Base-by-base conservation (phyloP, 2,329 filamentous ascomycete species). In the Monosporascus cannonballus region DNA sequence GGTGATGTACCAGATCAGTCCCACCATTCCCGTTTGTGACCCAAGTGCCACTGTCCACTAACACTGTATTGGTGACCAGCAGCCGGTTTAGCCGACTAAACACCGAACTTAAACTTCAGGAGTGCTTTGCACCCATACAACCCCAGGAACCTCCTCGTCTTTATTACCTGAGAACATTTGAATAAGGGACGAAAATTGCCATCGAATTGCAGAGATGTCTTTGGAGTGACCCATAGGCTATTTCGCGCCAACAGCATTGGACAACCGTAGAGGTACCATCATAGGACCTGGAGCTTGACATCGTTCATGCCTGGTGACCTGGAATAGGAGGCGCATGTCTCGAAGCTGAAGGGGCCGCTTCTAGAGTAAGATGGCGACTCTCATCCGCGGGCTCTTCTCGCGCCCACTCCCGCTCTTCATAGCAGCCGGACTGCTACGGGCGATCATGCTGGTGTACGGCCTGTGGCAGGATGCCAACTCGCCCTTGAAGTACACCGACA, bases 401-500 rank as follows among this genome's bases (percentile, higher is more conserved):
- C 61, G 62, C 52, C 73, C 74, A 1, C 37, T 67, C 7, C 75
- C 78, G 8, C 77, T 87, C 62, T 83, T 86, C 68, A 57, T 72
- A 50, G 69, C 80, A 14, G 76, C 82, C 49, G 74, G 85, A 51
- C 63, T 85, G 47, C 80, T 99, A 24, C 89, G 94, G 55, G 67
- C 83, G 6, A 69, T 75, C 34, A 84, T 99, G 57, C 81, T 97
- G 48, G 68, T 95, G 64, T 97, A 97, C 69, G 93, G 94, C 54
- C 81, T 90, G 55, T 92, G 89, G 77, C 94, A 99, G 74, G 94
- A 99, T 72, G 86, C 90, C 55, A 80, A 92, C 72, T 95, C 91
- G 7, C 86, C 93, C 15, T 75, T 99, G 66, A 97, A 97, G 73
- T 99, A 97, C 76, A 99, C 94, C 49, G 94, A 99, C 72, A 96